These are phyloP conservation scores for Pseudogymnoascus sp. DNA, from an alignment of 2,329 filamentous ascomycete species.

Conservation along the genomic window DNA sequence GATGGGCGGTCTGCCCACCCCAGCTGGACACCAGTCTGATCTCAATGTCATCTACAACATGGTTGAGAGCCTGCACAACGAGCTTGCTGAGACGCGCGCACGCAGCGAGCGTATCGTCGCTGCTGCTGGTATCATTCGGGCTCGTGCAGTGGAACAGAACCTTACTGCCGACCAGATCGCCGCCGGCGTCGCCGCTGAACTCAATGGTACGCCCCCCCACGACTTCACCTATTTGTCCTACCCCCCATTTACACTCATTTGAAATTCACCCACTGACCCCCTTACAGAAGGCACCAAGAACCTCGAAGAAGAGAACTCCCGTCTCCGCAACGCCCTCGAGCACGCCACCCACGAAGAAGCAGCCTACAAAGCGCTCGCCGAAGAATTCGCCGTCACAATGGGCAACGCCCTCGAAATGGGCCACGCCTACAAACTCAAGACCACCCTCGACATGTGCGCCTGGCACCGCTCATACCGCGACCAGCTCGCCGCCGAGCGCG, in stretches of 20 bases:
- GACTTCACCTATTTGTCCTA: neutral
- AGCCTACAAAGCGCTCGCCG: slow-evolving; percentile 50
- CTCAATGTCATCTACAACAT: slow-evolving; percentile 62
- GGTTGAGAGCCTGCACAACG: slow-evolving; percentile 59
- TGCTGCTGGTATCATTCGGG: slow-evolving; percentile 55
- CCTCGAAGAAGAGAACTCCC: slow-evolving; percentile 53
- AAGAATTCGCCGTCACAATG: slow-evolving; percentile 49
- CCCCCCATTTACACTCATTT: slow-evolving; percentile 11
- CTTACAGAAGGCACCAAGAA: slow-evolving; percentile 49
- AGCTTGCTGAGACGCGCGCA: slow-evolving; percentile 54
- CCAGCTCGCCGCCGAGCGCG: slow-evolving; percentile 58
- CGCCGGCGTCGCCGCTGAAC: slow-evolving; percentile 46
- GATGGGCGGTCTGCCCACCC: slow-evolving; percentile 41
- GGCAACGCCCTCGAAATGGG: slow-evolving; percentile 54
- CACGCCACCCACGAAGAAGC: slow-evolving; percentile 54
- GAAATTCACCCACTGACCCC: slow-evolving; percentile 5
- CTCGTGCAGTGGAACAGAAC: slow-evolving; percentile 44
- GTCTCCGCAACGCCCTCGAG: slow-evolving; percentile 55
- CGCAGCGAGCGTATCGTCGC: slow-evolving; percentile 57
- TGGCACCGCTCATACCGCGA: slow-evolving; percentile 62
- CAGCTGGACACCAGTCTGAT: slow-evolving; percentile 62
- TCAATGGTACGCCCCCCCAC: slow-evolving; percentile 42
- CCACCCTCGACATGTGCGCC: slow-evolving; percentile 52
- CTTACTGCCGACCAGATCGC: slow-evolving; percentile 54
- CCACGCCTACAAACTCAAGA: slow-evolving; percentile 58